These are phyloP conservation scores for Phytophthora uliginosa DNA, from an alignment of 352 stramenopile species.

Conservation along the genomic window DNA sequence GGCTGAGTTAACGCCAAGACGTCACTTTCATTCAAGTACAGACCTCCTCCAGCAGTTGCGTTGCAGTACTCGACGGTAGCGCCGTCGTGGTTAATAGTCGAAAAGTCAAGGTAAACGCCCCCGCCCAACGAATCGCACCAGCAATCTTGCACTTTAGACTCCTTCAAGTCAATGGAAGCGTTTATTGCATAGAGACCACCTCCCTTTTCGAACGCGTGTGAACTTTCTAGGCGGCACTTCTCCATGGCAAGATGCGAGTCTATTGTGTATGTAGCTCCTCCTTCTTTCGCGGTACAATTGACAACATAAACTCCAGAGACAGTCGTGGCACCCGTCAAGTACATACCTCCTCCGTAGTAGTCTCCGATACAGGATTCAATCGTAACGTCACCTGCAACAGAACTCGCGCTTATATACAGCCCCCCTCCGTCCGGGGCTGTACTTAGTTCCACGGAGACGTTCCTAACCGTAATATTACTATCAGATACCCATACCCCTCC, in stretches of 20 bases:
- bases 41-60: conserved; percentile 45
- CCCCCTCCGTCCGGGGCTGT: conserved; percentile 29
- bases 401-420: conserved; percentile 18
- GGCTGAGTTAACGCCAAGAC: conserved; percentile 5
- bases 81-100: conserved; percentile 35
- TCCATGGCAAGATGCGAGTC: conserved; percentile 15
- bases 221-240: conserved; percentile 14
- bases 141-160: conserved; percentile 6
- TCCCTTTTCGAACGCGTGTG: conserved; percentile 27
- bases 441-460: conserved; percentile 1
- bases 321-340: conserved; percentile 17
- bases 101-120: conserved; percentile 44
- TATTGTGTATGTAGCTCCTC: conserved; percentile 45
- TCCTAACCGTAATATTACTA: conserved; percentile 15
- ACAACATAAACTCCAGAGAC: conserved; percentile 14
- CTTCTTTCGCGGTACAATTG: conserved; percentile 26
- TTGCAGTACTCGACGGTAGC: conserved; percentile 34
- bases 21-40: conserved; percentile 37
- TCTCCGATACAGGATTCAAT: conserved; percentile 22
- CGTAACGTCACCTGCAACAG: conserved; percentile 23
- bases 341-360: conserved; percentile 32
- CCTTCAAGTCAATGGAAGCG: conserved; percentile 18
- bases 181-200: conserved; percentile 38
- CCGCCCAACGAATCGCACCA: conserved; percentile 26
- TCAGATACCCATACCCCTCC: conserved; percentile 40